Conservation (phyloP, 208 protist species). For the Endotrypanum monterogeii region DNA sequence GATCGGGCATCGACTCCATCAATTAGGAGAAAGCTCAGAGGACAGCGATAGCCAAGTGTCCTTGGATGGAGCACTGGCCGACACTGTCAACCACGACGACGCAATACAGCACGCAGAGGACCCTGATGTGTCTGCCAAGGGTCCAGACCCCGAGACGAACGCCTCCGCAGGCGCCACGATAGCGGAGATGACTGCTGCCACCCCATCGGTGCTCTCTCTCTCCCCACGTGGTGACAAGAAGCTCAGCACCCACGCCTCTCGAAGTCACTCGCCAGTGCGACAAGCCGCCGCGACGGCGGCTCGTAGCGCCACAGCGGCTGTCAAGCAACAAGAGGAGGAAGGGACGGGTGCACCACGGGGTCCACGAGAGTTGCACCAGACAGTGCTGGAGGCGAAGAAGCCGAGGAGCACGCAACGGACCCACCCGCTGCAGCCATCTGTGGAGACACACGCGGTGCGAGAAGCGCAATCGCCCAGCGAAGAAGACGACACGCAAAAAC, state of each 20-base stretch:
- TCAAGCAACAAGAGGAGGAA: constrained; percentile 10
- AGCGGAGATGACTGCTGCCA: neutral
- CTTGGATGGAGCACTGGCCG: neutral
- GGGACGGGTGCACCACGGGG: neutral
- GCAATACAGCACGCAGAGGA: neutral
- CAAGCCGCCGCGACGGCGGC: constrained; percentile 12
- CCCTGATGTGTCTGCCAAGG: neutral
- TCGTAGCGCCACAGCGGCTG: constrained; percentile 10
- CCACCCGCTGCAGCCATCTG: neutral
- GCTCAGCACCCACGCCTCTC: neutral
- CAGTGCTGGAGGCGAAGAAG: neutral
- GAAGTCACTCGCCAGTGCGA: constrained; percentile 1
- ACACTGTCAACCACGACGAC: neutral
- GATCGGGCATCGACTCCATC: constrained; percentile 3
- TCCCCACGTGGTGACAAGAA: neutral
- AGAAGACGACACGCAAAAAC: constrained; percentile 34
- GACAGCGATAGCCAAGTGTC: constrained; percentile 9
- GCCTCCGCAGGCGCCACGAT: neutral
- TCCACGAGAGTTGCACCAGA: neutral
- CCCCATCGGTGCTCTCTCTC: neutral
- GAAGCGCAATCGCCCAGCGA: constrained; percentile 19
- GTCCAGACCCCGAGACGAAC: neutral
- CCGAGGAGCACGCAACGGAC: neutral
- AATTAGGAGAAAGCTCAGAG: constrained; percentile 26
- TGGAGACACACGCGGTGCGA: neutral